phyloP scores from a whole-genome alignment of 2,329 filamentous ascomycete species.

The Ophiostoma quercus region DNA sequence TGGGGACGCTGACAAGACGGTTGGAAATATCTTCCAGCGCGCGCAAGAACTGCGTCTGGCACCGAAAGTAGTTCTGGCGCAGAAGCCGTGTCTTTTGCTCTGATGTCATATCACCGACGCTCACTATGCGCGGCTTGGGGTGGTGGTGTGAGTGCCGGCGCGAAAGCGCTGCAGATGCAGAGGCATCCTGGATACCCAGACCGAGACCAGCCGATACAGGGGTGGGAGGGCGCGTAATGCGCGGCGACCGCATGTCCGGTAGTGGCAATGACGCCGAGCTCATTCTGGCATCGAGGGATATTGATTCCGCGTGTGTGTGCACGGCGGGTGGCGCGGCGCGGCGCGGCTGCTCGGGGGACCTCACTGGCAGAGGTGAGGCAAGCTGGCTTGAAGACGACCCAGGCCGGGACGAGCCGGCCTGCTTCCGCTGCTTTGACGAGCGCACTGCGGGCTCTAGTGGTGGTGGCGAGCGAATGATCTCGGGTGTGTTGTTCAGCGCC shows the following conservation, averaged over 20 bases:
- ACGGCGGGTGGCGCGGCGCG: slow-evolving; percentile 31
- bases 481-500: slow-evolving; percentile 25
- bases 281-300: slow-evolving; percentile 51
- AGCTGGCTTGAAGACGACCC: slow-evolving; percentile 32
- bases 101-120: slow-evolving; percentile 56
- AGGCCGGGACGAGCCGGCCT: slow-evolving; percentile 21
- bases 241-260: slow-evolving; percentile 55
- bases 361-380: slow-evolving; percentile 36
- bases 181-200: slow-evolving; percentile 22
- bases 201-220: slow-evolving; percentile 52
- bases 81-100: slow-evolving; percentile 66
- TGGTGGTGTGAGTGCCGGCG: slow-evolving; percentile 55
- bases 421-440: slow-evolving; percentile 22
- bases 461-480: slow-evolving; percentile 21
- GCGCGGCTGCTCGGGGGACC: slow-evolving; percentile 4
- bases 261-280: slow-evolving; percentile 65
- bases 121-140: slow-evolving; percentile 51
- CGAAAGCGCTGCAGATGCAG: slow-evolving; percentile 48
- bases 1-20: slow-evolving; percentile 74
- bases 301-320: slow-evolving; percentile 44
- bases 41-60: slow-evolving; percentile 72
- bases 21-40: slow-evolving; percentile 81
- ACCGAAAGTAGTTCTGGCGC: slow-evolving; percentile 77
- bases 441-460: slow-evolving; percentile 12
- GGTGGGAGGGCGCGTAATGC: slow-evolving; percentile 50